Conservation (phyloP, 352 stramenopile genomes). For the Phytophthora aleatoria region DNA sequence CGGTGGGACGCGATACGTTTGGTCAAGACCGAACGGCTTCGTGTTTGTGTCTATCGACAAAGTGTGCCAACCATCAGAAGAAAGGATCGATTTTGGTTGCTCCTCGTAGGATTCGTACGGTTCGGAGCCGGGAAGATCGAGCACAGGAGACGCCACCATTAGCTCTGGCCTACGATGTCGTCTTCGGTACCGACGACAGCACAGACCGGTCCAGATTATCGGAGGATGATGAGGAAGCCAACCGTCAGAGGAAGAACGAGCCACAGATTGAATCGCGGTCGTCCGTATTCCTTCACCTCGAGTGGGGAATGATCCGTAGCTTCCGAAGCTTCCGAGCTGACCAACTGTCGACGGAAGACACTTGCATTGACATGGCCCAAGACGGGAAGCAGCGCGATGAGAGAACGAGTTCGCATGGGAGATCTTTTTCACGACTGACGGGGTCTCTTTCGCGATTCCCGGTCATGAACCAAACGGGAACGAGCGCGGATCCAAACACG, state of each 20-base stretch:
- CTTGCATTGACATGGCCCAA: neutral
- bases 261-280: conserved; percentile 7
- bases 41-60: conserved; percentile 3
- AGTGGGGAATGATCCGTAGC: neutral
- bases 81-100: neutral
- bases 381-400: neutral
- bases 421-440: conserved; percentile 24
- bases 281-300: neutral
- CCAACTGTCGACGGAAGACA: conserved; percentile 1
- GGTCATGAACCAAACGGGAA: neutral
- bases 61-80: conserved; percentile 8
- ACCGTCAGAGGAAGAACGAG: conserved; percentile 12
- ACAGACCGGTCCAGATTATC: conserved; percentile 16
- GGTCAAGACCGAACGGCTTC: conserved; percentile 6
- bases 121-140: conserved; percentile 3
- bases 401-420: conserved; percentile 4
- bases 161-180: neutral
- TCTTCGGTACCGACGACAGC: conserved; percentile 10
- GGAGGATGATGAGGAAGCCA: conserved; percentile 1
- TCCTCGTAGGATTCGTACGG: conserved; percentile 1
- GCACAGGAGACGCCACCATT: conserved; percentile 8
- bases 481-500: neutral
- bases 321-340: neutral
- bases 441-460: neutral
- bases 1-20: conserved; percentile 7